A percentile compares a stretch with the other conserved stretches of the same genome.
These are phyloP conservation scores for Periconia macrospinosa DNA, from an alignment of 2,329 filamentous ascomycete genomes.

Conservation along the genomic window DNA sequence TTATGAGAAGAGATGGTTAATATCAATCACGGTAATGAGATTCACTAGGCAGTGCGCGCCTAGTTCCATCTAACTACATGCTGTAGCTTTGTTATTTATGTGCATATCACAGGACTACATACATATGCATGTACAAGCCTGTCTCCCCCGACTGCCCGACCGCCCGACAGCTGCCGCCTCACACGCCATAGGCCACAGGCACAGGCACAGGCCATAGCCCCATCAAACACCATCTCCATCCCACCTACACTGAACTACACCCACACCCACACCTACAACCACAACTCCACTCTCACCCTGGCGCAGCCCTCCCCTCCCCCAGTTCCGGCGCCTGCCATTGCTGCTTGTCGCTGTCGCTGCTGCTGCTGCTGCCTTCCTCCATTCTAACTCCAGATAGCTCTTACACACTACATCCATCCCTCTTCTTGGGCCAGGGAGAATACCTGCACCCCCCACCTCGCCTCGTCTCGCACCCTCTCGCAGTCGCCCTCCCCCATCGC, in stretches of 20 bases:
- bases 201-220: background rate
- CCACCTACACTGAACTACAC: background rate
- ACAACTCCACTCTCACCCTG: constrained; percentile 7
- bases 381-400: background rate
- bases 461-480: background rate
- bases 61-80: no score
- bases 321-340: constrained; percentile 13
- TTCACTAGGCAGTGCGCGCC: no score
- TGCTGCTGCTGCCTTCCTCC: constrained; percentile 13
- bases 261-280: background rate
- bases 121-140: background rate
- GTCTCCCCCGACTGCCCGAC: background rate
- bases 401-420: constrained; percentile 7
- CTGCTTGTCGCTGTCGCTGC: constrained; percentile 5
- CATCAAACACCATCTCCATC: background rate
- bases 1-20: no score
- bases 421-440: constrained; percentile 12
- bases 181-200: no score
- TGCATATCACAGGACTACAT: no score
- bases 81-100: no score
- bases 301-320: constrained; percentile 9
- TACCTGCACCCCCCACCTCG: constrained; percentile 7
- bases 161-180: background rate
- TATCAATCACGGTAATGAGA: no score
- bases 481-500: constrained; percentile 1